Percentiles rank a stretch among this genome's conserved stretches.
These are phyloP conservation scores for Jamesozyma lodderae DNA, from an alignment of 805 yeast species.

Conservation along the genomic window DNA sequence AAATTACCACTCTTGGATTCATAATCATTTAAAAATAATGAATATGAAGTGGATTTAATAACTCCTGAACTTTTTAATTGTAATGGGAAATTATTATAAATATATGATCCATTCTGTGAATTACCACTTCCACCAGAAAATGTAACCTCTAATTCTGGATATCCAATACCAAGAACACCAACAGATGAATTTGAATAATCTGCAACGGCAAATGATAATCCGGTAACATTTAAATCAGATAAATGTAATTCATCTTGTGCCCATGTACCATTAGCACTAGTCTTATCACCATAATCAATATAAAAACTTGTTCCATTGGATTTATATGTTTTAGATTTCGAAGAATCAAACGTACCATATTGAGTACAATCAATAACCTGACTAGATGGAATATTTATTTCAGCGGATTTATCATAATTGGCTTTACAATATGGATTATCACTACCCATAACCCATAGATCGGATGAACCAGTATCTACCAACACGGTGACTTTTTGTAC, in stretches of 20 bases:
- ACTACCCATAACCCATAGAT: conserved; percentile 41
- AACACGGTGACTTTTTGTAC: conserved; percentile 43
- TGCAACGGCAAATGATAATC: conserved; percentile 23
- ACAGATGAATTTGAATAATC: conserved; percentile 29
- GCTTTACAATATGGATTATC: conserved; percentile 2
- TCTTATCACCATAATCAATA: conserved; percentile 44
- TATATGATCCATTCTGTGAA: conserved; percentile 1
- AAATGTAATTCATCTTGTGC: conserved; percentile 35
- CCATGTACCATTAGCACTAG: conserved; percentile 42
- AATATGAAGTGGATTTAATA: conserved; percentile 35
- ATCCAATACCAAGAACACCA: conserved; percentile 43
- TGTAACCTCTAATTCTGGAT: conserved; percentile 57
- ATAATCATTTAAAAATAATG: conserved; percentile 41
- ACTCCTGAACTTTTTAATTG: conserved; percentile 19
- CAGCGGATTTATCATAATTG: no score
- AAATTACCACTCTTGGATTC: conserved; percentile 36
- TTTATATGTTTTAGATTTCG: conserved; percentile 28
- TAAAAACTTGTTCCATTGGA: conserved; percentile 31
- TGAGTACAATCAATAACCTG: conserved; percentile 24
- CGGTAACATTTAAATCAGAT: conserved; percentile 42
- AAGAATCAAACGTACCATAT: conserved; percentile 33
- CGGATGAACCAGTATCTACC: conserved; percentile 68
- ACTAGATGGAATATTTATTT: no score
- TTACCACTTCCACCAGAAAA: conserved; percentile 28
- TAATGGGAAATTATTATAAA: conserved; percentile 13